Evolutionary conservation across 495 filamentous ascomycete species (phyloP).

Genomic region (Annulohypoxylon maeteangense): DNA sequence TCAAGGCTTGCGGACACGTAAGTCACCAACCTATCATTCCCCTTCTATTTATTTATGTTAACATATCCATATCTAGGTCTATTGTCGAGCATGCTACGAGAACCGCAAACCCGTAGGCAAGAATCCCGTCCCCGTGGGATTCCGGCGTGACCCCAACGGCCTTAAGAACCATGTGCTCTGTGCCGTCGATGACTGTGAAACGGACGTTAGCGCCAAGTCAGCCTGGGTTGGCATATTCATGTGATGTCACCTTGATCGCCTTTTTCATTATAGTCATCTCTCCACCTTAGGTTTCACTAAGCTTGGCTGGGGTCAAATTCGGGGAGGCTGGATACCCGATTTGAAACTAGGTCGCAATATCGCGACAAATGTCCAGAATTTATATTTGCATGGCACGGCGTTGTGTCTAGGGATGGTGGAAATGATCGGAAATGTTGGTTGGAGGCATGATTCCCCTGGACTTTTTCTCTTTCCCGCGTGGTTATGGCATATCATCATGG

Average conservation of each 20-base stretch:
- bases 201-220: slow-evolving; percentile 50
- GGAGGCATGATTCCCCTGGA: background rate
- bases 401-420: slow-evolving; percentile 11
- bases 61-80: slow-evolving; percentile 51
- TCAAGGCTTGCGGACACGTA: slow-evolving; percentile 62
- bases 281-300: background rate
- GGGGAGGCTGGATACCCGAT: slow-evolving; percentile 12
- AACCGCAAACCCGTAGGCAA: slow-evolving; percentile 46
- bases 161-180: slow-evolving; percentile 50
- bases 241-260: slow-evolving; percentile 5
- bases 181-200: slow-evolving; percentile 55
- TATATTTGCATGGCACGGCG: slow-evolving; percentile 34
- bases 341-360: slow-evolving; percentile 5
- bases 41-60: background rate
- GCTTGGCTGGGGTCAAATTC: background rate
- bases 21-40: slow-evolving; percentile 30
- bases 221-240: slow-evolving; percentile 61
- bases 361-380: background rate
- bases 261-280: too few species aligned
- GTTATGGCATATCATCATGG: background rate
- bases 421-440: background rate
- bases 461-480: background rate
- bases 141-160: slow-evolving; percentile 34
- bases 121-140: slow-evolving; percentile 31
- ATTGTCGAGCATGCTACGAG: slow-evolving; percentile 58